These are phyloP conservation scores for Rhodotorula diobovata DNA, from an alignment of 768 basidiomycete genomes.

Conservation along the genomic window DNA sequence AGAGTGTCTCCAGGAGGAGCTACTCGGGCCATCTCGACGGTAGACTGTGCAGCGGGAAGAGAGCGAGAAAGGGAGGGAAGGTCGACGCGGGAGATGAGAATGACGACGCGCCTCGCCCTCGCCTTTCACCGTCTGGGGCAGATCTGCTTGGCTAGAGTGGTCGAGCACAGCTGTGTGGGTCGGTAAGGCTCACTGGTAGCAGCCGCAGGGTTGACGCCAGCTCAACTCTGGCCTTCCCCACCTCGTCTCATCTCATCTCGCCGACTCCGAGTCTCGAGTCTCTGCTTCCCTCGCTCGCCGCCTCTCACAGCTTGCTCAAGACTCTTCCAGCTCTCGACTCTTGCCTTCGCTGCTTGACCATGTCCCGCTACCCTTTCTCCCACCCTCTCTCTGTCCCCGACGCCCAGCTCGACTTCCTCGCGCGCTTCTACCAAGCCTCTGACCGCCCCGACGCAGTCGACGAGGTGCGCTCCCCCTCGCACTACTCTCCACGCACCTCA, in stretches of 20 bases:
- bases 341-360: too few species aligned
- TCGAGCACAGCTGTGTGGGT: too few species aligned
- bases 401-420: neutral
- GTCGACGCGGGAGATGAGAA: neutral
- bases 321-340: too few species aligned
- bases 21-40: neutral
- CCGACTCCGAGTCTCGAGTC: too few species aligned
- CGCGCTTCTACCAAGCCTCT: neutral
- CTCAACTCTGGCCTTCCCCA: too few species aligned
- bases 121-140: too few species aligned
- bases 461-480: neutral
- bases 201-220: too few species aligned
- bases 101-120: neutral
- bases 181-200: too few species aligned
- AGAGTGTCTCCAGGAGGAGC: slow-evolving; percentile 3
- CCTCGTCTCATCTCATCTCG: too few species aligned
- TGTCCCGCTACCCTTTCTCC: neutral
- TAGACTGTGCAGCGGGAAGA: neutral
- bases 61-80: neutral
- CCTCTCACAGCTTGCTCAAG: too few species aligned
- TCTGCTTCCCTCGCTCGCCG: neutral
- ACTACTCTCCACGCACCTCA: neutral
- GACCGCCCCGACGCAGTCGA: neutral
- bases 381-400: neutral
- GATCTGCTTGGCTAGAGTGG: too few species aligned